These are phyloP conservation scores for Candida takata DNA, from an alignment of 805 yeast species.

Conservation along the genomic window DNA sequence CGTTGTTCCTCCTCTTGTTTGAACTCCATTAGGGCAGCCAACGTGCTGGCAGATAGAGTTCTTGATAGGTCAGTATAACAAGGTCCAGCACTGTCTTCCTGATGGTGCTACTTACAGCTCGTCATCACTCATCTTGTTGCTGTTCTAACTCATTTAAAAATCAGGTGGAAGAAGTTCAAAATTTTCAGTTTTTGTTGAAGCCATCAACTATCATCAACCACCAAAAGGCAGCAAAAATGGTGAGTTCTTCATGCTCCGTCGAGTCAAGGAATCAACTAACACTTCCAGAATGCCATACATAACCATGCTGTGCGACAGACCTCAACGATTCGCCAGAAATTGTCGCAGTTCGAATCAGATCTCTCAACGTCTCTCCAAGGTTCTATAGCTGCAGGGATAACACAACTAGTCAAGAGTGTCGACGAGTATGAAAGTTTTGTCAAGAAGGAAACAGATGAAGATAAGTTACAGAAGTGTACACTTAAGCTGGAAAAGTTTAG, in stretches of 20 bases:
- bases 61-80: neutral
- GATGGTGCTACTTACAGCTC: slow-evolving; percentile 11
- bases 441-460: slow-evolving; percentile 49
- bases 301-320: slow-evolving; percentile 88
- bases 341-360: slow-evolving; percentile 57
- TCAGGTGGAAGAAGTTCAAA: no score
- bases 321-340: slow-evolving; percentile 61
- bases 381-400: slow-evolving; percentile 71
- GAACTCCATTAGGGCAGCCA: slow-evolving; percentile 54
- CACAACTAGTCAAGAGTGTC: slow-evolving; percentile 68
- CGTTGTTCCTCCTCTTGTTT: slow-evolving; percentile 51
- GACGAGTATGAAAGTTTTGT: slow-evolving; percentile 57
- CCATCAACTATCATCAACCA: no score
- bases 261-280: no score
- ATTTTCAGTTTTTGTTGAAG: no score
- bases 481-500: slow-evolving; percentile 56
- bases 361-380: slow-evolving; percentile 66
- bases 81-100: no score
- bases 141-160: no score
- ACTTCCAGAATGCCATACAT: slow-evolving; percentile 78
- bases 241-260: no score
- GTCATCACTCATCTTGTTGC: slow-evolving; percentile 15
- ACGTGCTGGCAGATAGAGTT: slow-evolving; percentile 38
- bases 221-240: no score
- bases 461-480: slow-evolving; percentile 49